phyloP scores from a whole-genome alignment of 139 green algal species.

The Chlamydomonas urium region DNA sequence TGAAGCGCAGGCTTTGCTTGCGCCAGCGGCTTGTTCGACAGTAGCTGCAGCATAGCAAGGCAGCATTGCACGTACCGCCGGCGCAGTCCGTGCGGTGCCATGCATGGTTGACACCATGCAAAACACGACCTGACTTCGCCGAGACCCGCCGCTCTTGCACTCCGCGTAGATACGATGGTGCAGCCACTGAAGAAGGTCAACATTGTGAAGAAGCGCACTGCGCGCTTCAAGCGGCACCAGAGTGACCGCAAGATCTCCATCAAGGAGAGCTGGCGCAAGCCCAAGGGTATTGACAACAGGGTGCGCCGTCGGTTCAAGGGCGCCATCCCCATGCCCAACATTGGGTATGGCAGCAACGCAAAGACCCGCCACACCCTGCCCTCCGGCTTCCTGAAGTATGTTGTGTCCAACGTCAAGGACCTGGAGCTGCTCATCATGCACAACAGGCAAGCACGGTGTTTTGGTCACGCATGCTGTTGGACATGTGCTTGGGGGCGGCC shows the following conservation, averaged over 20 bases:
- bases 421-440: slow-evolving; percentile 98
- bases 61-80: no score
- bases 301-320: slow-evolving; percentile 89
- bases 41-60: no score
- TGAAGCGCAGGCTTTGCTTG: no score
- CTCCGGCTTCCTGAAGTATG: slow-evolving; percentile 76
- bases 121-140: no score
- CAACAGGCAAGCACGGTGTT: no score
- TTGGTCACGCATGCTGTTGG: no score
- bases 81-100: no score
- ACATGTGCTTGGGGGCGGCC: no score
- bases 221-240: slow-evolving; percentile 87
- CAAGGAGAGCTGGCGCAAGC: slow-evolving; percentile 85
- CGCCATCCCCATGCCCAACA: slow-evolving; percentile 87
- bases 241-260: slow-evolving; percentile 78
- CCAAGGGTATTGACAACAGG: slow-evolving; percentile 97
- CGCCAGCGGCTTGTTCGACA: no score
- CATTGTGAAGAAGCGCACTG: slow-evolving; percentile 84
- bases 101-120: no score
- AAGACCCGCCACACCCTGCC: slow-evolving; percentile 88
- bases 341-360: slow-evolving; percentile 94
- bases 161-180: slow-evolving; percentile 66
- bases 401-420: slow-evolving; percentile 89
- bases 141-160: no score
- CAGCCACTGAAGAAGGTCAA: slow-evolving; percentile 78